A percentile compares a stretch with the other conserved stretches of the same genome.
Conservation (phyloP, 1,284 basidiomycete genomes). For the Heimioporus retisporus region DNA sequence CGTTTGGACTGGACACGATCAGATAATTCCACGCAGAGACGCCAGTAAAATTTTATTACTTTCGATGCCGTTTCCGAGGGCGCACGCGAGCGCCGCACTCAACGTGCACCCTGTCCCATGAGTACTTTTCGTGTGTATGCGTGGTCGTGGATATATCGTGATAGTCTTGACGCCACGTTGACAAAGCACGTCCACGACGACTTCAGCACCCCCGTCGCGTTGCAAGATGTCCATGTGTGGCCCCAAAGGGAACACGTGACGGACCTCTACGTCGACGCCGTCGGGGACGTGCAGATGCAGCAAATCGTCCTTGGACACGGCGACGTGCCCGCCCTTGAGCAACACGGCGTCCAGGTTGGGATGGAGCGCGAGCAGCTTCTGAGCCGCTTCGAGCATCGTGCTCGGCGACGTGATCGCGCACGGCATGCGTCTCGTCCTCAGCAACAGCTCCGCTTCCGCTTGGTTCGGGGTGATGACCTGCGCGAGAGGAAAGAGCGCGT, state of each 20-base stretch:
- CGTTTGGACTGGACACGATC: slow-evolving; percentile 57
- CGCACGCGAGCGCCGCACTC: slow-evolving; percentile 84
- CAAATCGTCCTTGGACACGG: slow-evolving; percentile 39
- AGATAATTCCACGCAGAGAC: not conserved
- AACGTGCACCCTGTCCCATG: slow-evolving; percentile 98
- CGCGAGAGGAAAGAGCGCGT: slow-evolving; percentile 78
- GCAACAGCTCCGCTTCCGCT: slow-evolving; percentile 81
- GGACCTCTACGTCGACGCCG: slow-evolving; percentile 16
- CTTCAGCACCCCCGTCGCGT: slow-evolving; percentile 29
- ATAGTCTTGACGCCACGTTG: slow-evolving; percentile 45
- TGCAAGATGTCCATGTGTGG: slow-evolving; percentile 75
- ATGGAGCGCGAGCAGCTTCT: slow-evolving; percentile 61
- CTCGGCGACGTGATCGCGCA: slow-evolving; percentile 59
- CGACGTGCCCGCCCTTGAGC: slow-evolving; percentile 91
- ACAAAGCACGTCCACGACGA: slow-evolving; percentile 86
- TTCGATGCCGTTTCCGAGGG: slow-evolving; percentile 61
- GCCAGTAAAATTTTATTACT: slow-evolving; percentile 43
- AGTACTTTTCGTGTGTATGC: slow-evolving; percentile 79
- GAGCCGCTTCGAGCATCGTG: slow-evolving; percentile 75
- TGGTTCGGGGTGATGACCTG: slow-evolving; percentile 91
- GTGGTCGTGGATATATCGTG: slow-evolving; percentile 73
- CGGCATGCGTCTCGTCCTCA: slow-evolving; percentile 50
- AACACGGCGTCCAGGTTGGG: slow-evolving; percentile 65
- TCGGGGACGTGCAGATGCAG: not conserved
- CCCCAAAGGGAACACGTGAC: slow-evolving; percentile 53